phyloP scores from a whole-genome alignment of 371 early-diverging fungal genomes.

The Capillidium heterosporum region DNA sequence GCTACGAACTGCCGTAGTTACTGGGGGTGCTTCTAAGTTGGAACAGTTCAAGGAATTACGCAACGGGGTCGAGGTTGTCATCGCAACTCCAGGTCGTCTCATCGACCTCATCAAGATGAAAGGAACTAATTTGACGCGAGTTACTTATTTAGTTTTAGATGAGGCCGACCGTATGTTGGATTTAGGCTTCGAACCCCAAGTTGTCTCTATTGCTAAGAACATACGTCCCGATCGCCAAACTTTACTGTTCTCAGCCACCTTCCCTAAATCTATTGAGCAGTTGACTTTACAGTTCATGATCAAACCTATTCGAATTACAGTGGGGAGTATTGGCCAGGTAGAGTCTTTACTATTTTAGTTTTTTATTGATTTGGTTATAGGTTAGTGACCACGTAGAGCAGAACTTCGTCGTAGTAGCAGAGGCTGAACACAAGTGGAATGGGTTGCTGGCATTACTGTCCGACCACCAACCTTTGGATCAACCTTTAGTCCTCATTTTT shows the following conservation, averaged over 20 bases:
- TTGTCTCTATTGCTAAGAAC: background rate
- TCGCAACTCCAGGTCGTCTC: conserved; percentile 1
- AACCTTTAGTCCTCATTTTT: background rate
- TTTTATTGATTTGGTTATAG: background rate
- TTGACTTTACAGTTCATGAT: background rate
- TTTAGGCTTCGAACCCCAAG: conserved; percentile 2
- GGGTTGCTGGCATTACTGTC: background rate
- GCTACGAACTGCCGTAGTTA: conserved; percentile 42
- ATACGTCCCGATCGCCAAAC: background rate
- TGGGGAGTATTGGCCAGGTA: background rate
- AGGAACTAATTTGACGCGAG: background rate
- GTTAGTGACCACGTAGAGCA: background rate
- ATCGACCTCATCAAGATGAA: background rate
- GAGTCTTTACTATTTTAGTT: background rate
- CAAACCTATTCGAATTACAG: background rate
- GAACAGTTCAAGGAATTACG: background rate
- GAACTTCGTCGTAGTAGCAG: background rate
- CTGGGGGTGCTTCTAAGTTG: background rate
- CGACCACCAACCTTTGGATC: too few species aligned
- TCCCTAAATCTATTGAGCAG: background rate
- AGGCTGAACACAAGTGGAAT: background rate
- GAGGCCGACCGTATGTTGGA: conserved; percentile 2
- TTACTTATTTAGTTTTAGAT: background rate
- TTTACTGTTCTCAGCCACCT: background rate
- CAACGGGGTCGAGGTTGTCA: background rate